phyloP scores from a whole-genome alignment of 2,329 filamentous ascomycete species.

The Sporothrix sp. region DNA sequence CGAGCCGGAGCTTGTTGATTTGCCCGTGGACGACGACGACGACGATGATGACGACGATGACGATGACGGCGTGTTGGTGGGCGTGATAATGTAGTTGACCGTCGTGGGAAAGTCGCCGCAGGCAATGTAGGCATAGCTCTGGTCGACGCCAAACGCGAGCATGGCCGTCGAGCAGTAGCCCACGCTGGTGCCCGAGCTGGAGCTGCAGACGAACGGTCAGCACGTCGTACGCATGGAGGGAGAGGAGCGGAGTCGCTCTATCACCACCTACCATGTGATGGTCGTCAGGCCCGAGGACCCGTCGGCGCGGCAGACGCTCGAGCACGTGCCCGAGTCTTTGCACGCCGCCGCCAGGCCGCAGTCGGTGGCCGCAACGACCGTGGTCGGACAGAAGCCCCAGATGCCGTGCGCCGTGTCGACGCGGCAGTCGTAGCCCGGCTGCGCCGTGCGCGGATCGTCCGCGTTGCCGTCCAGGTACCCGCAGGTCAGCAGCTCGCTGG shows the following conservation, averaged over 20 bases:
- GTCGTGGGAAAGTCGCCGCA: constrained; percentile 20
- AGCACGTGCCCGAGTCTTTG: constrained; percentile 25
- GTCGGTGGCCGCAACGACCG: constrained; percentile 27
- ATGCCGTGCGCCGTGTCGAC: constrained; percentile 26
- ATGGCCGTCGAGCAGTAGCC: constrained; percentile 28
- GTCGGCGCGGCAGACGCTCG: constrained; percentile 25
- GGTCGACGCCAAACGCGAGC: constrained; percentile 24
- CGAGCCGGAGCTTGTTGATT: too few species aligned
- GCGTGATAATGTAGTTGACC: constrained; percentile 3
- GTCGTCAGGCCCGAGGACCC: constrained; percentile 22
- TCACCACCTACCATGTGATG: constrained; percentile 27
- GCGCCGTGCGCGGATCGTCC: constrained; percentile 23
- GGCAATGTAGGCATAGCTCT: constrained; percentile 29
- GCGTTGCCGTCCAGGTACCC: constrained; percentile 26
- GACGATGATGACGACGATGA: background rate
- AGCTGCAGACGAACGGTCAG: background rate
- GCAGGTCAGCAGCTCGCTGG: constrained; percentile 19
- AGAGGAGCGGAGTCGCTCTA: background rate
- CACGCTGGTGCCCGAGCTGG: constrained; percentile 11
- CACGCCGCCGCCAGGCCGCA: constrained; percentile 31
- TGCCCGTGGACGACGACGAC: too few species aligned
- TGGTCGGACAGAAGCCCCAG: constrained; percentile 32
- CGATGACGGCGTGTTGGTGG: background rate
- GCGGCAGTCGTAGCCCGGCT: constrained; percentile 28
- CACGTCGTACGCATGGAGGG: background rate